Evolutionary conservation across 2,329 filamentous ascomycete genomes (phyloP), one percentile per base, ranked within the genome.

Genomic region (Taxawa tesnikishii): DNA sequence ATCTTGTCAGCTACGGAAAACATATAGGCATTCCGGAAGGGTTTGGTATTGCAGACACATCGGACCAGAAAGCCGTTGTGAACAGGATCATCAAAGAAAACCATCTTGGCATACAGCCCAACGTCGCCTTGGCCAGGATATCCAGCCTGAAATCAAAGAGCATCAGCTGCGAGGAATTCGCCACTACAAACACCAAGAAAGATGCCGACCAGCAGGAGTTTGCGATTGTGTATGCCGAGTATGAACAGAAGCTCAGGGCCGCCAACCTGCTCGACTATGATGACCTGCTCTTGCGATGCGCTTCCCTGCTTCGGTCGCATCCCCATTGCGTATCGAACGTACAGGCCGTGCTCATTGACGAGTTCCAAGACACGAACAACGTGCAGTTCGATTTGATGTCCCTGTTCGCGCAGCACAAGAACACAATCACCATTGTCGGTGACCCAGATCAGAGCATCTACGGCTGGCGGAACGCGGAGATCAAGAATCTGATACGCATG

Each of bases 381-480:
- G 78, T 94, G 4, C 88, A 98, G 54, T 96, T 93, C 48, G 84
- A 94, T 44, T 63, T 98, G 26, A 94, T 94, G 85, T 79, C 73
- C 40, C 67, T 94, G 1, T 78, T 98, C 46, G 83, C 87, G 2
- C 75, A 83, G 38, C 60, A 66, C 14, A 67, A 70, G 26, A 70
- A 73, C 34, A 70, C 75, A n/a, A 88, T 96, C 43, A 96, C 88
- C 1, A 83, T 94, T 38, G 90, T 98, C 4, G 90, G 88, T 19
- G 88, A 98, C 51, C 88, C 90, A 0, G 90, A 98, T 53, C 88
- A 98, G 56, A 94, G 87, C 53, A 98, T 98, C 36, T 98, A 96
- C 52, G 83, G 88, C 13, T 98, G 92, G 67, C 78, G 88, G 13
- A 87, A 84, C 6, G 88, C 90, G 7, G 88, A 98, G 54, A 83